Evolutionary conservation across 352 stramenopile species (phyloP).

Genomic region (Phytophthora palmivora): DNA sequence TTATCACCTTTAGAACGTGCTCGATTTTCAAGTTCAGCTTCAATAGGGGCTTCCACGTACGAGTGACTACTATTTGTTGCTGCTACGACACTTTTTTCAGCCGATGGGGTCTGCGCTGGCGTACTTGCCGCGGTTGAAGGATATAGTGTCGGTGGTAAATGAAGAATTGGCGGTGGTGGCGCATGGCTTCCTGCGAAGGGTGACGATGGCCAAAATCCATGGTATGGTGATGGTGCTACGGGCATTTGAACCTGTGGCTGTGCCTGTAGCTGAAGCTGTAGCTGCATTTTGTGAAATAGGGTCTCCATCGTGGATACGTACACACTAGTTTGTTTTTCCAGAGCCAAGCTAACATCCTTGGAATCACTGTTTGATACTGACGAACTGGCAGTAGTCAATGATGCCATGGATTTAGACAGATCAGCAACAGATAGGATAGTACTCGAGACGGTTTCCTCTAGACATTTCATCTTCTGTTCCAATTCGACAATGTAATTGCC

Average conservation of each 20-base stretch:
- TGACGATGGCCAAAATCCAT: conserved; percentile 38
- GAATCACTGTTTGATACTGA: conserved; percentile 12
- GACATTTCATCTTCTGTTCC: conserved; percentile 33
- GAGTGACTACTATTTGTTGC: not conserved
- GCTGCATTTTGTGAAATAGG: conserved; percentile 70
- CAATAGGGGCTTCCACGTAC: not conserved
- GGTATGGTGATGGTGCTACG: conserved; percentile 28
- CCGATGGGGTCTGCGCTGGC: not conserved
- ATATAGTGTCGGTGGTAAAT: conserved; percentile 14
- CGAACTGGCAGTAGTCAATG: not conserved
- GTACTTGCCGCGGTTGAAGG: conserved; percentile 3
- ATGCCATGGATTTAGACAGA: conserved; percentile 30
- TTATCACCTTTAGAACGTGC: conserved; percentile 5
- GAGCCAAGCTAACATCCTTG: conserved; percentile 22
- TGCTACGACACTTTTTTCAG: not conserved
- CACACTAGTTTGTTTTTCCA: conserved; percentile 45
- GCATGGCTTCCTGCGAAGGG: conserved; percentile 25
- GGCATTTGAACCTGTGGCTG: conserved; percentile 37
- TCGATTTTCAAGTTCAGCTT: conserved; percentile 6
- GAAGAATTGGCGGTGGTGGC: conserved; percentile 16
- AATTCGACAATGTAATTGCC: conserved; percentile 17
- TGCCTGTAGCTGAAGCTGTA: conserved; percentile 60
- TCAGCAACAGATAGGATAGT: conserved; percentile 16
- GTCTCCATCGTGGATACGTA: conserved; percentile 59
- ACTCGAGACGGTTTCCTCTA: conserved; percentile 38